Conservation (phyloP, 371 early-diverging fungal genomes). For the Zychaea mexicana region DNA sequence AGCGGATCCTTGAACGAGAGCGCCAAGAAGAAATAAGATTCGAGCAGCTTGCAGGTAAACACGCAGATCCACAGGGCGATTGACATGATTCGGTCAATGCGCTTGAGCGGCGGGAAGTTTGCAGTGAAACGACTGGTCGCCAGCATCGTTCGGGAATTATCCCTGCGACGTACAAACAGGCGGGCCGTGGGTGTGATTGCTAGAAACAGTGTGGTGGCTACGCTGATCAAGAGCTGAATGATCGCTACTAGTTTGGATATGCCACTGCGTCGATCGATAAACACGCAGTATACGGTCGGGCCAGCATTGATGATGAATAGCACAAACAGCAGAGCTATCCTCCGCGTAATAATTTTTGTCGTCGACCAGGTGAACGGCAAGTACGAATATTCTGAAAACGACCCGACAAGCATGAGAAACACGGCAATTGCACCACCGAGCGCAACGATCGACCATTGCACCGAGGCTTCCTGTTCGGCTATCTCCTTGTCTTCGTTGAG, state of each 20-base stretch:
- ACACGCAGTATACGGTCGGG: constrained; percentile 68
- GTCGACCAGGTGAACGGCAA: constrained; percentile 66
- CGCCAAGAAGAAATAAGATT: constrained; percentile 86
- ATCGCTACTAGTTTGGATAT: constrained; percentile 64
- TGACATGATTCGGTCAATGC: constrained; percentile 77
- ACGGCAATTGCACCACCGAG: constrained; percentile 78
- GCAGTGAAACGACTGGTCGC: constrained; percentile 78
- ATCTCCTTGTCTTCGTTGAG: constrained; percentile 41
- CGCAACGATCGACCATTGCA: constrained; percentile 72
- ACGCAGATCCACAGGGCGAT: constrained; percentile 78
- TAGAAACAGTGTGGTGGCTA: constrained; percentile 67
- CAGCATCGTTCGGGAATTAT: constrained; percentile 43
- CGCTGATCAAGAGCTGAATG: constrained; percentile 67
- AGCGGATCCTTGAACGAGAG: constrained; percentile 84
- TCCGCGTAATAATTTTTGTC: constrained; percentile 60
- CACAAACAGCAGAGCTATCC: constrained; percentile 61
- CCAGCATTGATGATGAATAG: constrained; percentile 67
- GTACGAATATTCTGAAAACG: constrained; percentile 72
- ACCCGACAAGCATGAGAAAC: constrained; percentile 66
- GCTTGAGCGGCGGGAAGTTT: constrained; percentile 76
- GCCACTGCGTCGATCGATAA: constrained; percentile 47
- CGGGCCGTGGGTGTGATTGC: constrained; percentile 70
- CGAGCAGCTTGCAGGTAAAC: constrained; percentile 78
- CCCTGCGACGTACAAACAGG: constrained; percentile 60
- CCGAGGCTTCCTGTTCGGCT: constrained; percentile 47